phyloP scores from a whole-genome alignment of 1,139 yeast genomes.

The Saccharomycopsis phalli region DNA sequence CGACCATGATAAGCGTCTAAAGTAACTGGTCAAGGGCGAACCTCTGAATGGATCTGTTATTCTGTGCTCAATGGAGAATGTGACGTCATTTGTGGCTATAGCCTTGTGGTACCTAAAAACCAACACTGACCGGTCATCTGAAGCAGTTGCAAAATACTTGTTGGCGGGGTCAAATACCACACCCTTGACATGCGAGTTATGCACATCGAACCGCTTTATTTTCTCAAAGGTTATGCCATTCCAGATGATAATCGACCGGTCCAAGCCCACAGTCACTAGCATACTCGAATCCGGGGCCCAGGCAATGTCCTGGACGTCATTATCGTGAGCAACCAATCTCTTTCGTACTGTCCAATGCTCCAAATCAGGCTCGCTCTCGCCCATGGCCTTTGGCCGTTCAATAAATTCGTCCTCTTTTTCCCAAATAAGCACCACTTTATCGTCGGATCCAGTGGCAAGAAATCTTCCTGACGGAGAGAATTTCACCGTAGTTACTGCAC shows the following conservation, averaged over 20 bases:
- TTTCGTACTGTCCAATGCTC: slow-evolving; percentile 94
- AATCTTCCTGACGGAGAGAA: slow-evolving; percentile 89
- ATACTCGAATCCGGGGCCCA: slow-evolving; percentile 96
- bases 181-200: slow-evolving; percentile 93
- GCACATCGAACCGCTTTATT: slow-evolving; percentile 81
- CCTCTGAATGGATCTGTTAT: slow-evolving; percentile 77
- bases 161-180: slow-evolving; percentile 97
- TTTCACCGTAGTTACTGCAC: slow-evolving; percentile 88
- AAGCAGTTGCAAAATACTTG: slow-evolving; percentile 92
- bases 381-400: slow-evolving; percentile 33
- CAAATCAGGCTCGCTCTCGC: slow-evolving; percentile 52
- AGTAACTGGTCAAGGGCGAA: slow-evolving; percentile 88
- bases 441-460: slow-evolving; percentile 92
- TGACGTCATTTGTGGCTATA: slow-evolving; percentile 48
- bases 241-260: slow-evolving; percentile 88
- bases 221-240: slow-evolving; percentile 87
- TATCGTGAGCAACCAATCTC: slow-evolving; percentile 90
- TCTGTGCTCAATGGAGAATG: slow-evolving; percentile 78
- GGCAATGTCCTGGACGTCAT: slow-evolving; percentile 93
- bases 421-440: slow-evolving; percentile 86
- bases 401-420: slow-evolving; percentile 67
- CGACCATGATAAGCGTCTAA: slow-evolving; percentile 90
- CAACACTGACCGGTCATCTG: slow-evolving; percentile 88
- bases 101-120: slow-evolving; percentile 77
- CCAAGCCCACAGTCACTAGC: slow-evolving; percentile 88